Evolutionary conservation across 805 yeast genomes (phyloP).

Genomic region (Nakazawaea siamensis): DNA sequence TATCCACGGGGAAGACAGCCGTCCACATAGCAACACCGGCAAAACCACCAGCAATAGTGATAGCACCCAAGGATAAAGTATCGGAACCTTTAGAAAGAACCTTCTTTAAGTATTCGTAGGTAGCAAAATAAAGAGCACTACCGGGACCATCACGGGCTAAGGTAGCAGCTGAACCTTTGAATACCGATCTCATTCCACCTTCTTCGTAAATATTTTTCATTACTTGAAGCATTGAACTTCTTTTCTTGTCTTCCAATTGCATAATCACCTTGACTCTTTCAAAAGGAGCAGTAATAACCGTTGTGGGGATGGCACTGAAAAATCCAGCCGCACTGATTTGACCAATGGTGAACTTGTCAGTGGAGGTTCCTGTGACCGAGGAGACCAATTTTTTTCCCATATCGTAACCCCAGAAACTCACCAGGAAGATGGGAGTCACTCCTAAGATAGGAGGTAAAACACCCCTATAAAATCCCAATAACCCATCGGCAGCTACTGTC

Average conservation of each 20-base stretch:
- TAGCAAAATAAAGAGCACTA: slow-evolving; percentile 89
- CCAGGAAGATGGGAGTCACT: slow-evolving; percentile 97
- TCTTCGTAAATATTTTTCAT: slow-evolving; percentile 60
- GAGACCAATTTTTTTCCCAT: slow-evolving; percentile 75
- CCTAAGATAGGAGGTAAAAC: slow-evolving; percentile 93
- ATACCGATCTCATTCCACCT: slow-evolving; percentile 80
- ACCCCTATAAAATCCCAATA: slow-evolving; percentile 81
- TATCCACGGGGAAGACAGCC: slow-evolving; percentile 92
- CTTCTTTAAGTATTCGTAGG: slow-evolving; percentile 77
- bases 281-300: slow-evolving; percentile 94
- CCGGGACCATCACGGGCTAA: slow-evolving; percentile 98
- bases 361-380: slow-evolving; percentile 25
- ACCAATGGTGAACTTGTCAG: slow-evolving; percentile 43
- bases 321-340: slow-evolving; percentile 91
- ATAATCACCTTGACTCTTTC: slow-evolving; percentile 92
- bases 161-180: slow-evolving; percentile 88
- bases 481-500: slow-evolving; percentile 69
- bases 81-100: slow-evolving; percentile 47
- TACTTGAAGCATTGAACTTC: slow-evolving; percentile 45
- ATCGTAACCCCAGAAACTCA: slow-evolving; percentile 97
- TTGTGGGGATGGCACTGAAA: slow-evolving; percentile 89
- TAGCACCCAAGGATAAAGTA: slow-evolving; percentile 59
- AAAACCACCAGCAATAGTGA: slow-evolving; percentile 86
- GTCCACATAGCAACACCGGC: slow-evolving; percentile 98
- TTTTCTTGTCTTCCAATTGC: slow-evolving; percentile 58